Evolutionary conservation across 805 yeast genomes (phyloP), one percentile per base, ranked within the genome.

Genomic region (Metschnikowia rubicola): DNA sequence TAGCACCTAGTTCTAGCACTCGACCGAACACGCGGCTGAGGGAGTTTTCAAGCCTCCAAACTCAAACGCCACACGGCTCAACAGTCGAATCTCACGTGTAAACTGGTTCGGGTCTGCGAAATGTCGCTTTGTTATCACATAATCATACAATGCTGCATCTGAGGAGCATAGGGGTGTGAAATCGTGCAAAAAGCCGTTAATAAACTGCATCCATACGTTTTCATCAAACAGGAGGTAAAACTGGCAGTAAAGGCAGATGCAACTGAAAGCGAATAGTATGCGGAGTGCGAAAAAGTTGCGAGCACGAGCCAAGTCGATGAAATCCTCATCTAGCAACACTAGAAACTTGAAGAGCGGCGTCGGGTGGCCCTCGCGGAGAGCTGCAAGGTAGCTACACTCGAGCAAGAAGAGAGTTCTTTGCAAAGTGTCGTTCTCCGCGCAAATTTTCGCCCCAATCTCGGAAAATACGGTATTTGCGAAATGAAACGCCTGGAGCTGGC

Each of bases 341-440:
- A 64, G 37, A 60, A 68, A 65, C 43, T 62, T 51, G 48, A 57
- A 67, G 7, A 68, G 37, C 7, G 74, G 74, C 10, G 67, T 50
- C 2, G 71, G 71, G 41, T 58, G 60, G 43, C 62, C 57, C 19
- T 40, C 44, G 19, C 36, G 36, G 2, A 57, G 51, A 15, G 60
- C 48, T 13, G 47, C 41, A 32, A 40, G 35, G 31, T 60, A 41
- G 19, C 54, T 43, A 26, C 30, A 34, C 9, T 60, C 58, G 26
- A 62, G 52, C 4, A 44, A 10, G 8, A 41, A 40, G 11, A 64
- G 38, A 30, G 37, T 31, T 12, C 30, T 30, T 21, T 32, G 30
- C n/a, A 54, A 37, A 3, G 39, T 37, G 11, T 44, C 52, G 32
- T 49, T 33, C 26, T 52, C 52, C 31, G 15, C 38, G 36, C 52